Percentiles rank a stretch among this genome's conserved stretches.
Conservation (phyloP, 768 basidiomycete species). For the Tylopilus sp. region DNA sequence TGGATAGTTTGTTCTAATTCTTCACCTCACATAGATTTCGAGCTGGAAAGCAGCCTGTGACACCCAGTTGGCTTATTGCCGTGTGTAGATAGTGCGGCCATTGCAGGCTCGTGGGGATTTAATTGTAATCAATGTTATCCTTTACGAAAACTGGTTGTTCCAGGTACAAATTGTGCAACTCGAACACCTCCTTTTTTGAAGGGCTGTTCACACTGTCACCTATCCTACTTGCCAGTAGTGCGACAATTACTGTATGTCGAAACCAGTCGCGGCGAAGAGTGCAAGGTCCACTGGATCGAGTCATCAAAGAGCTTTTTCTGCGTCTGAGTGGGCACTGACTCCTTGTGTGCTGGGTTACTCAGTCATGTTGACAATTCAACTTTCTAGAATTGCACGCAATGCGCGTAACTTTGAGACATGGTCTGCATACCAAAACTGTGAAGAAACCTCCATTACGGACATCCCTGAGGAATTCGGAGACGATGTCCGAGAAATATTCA, state of each 20-base stretch:
- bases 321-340: constrained; percentile 43
- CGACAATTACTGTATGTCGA: constrained; percentile 17
- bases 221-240: neutral
- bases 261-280: constrained; percentile 9
- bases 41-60: constrained; percentile 2
- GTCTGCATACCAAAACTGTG: constrained; percentile 46
- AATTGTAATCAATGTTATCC: neutral
- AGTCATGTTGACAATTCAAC: constrained; percentile 1
- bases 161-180: neutral
- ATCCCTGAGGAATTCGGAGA: constrained; percentile 37
- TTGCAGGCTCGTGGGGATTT: neutral
- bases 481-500: constrained; percentile 39
- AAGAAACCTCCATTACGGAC: constrained; percentile 46
- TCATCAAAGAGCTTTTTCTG: constrained; percentile 39
- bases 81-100: constrained; percentile 1
- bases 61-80: neutral
- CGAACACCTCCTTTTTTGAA: constrained; percentile 4
- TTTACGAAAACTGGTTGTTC: constrained; percentile 17
- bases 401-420: constrained; percentile 48
- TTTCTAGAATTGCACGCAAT: constrained; percentile 46
- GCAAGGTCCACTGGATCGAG: constrained; percentile 12
- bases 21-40: neutral
- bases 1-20: constrained; percentile 63
- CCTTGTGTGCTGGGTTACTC: neutral
- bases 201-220: neutral